These are phyloP conservation scores for Gnaphalium uliginosum DNA, from an alignment of 129 eudicot genomes.

Conservation along the genomic window DNA sequence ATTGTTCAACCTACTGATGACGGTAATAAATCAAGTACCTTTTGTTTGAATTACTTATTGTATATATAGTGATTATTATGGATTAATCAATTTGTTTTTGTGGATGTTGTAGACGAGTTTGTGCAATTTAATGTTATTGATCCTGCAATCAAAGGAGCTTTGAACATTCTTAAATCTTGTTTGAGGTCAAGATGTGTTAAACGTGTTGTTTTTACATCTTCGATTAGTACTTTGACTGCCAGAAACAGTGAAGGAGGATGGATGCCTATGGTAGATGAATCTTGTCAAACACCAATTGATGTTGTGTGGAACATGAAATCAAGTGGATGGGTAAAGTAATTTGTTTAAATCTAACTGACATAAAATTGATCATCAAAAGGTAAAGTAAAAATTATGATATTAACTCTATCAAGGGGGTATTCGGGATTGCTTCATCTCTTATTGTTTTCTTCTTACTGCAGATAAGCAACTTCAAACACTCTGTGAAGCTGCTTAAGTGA, in stretches of 20 bases:
- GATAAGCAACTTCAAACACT: not conserved
- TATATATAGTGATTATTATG: not conserved
- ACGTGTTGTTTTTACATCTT: slow-evolving; percentile 84
- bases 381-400: too few species aligned
- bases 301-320: slow-evolving; percentile 59
- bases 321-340: slow-evolving; percentile 88
- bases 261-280: slow-evolving; percentile 70
- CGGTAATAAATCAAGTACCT: slow-evolving; percentile 33
- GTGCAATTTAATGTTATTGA: slow-evolving; percentile 52
- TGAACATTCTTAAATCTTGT: slow-evolving; percentile 80
- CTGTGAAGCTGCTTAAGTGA: too few species aligned
- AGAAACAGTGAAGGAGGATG: slow-evolving; percentile 48
- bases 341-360: too few species aligned
- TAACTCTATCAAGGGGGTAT: not conserved
- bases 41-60: not conserved
- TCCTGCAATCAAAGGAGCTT: slow-evolving; percentile 68
- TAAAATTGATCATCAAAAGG: not conserved
- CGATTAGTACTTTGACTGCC: slow-evolving; percentile 82
- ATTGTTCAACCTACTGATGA: slow-evolving; percentile 30
- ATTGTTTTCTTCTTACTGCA: not conserved
- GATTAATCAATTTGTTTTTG: not conserved
- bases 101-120: slow-evolving; percentile 41
- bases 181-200: slow-evolving; percentile 50
- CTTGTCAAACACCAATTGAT: slow-evolving; percentile 51
- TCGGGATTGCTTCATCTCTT: too few species aligned